Base-by-base conservation (phyloP, 495 filamentous ascomycete species). In the Aspergillus kassunensis region DNA sequence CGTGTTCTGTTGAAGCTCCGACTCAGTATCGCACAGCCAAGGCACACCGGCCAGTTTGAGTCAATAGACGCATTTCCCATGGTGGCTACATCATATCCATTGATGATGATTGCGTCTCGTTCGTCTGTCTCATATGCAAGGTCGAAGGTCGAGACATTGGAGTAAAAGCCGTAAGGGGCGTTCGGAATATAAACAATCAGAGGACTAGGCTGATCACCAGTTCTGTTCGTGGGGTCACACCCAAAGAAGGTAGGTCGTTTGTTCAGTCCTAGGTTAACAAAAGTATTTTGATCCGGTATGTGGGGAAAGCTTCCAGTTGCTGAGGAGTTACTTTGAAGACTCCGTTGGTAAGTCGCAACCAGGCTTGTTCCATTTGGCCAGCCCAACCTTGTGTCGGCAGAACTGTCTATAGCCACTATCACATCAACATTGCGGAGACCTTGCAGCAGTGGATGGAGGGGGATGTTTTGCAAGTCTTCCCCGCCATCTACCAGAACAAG, bases 131-230 rank as follows among this genome's bases (percentile, higher is more conserved):
- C 74, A 72, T 89, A 91, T 4, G 58, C 57, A 3, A 81, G 72
- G 31, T 80, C 66, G 63, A 86, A 89, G 25, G 93, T 97, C 3
- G 83, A 83, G 3, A 84, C 69, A 70, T 97, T 97, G 58, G 80
- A 85, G 36, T 75, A 58, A 55, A 75, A 77, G 31, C 78, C 81
- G 70, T 93, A 96, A 0, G 92, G 92, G 12, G 79, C 70, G 66
- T 96, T 96, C 44, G 92, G 88, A n/a, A 97, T 58, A 68, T 97
- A 97, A 53, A 97, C 88, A 54, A 97, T 67, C 27, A 97, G 59
- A 0, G 92, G 92, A 0, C 85, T 65, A 29, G 66, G 66, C 24
- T 27, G 4, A n/a, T n/a, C n/a, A 4, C 56, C 55, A 68, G 95
- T 95, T 50, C 72, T 67, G 35, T 73, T 75, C n/a, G 4, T 2